Percentiles rank a stretch among this genome's conserved stretches.
phyloP scores from a whole-genome alignment of 2,329 filamentous ascomycete genomes.

The Trichoderma atroviride region DNA sequence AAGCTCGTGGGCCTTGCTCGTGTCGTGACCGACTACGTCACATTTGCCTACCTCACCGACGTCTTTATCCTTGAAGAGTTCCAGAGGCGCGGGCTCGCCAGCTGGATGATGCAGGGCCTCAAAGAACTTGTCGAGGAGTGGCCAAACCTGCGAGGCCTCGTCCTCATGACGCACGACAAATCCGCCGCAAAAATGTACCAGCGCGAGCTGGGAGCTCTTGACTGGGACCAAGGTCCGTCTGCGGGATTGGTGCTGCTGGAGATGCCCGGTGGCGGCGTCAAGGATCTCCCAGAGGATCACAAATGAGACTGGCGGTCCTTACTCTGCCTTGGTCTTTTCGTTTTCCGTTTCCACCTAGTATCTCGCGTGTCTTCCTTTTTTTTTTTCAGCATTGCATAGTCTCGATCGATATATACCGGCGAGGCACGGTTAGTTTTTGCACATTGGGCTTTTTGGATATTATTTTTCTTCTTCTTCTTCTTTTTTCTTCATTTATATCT shows the following conservation, averaged over 20 bases:
- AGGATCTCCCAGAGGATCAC: slow-evolving; percentile 40
- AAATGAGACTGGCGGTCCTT: slow-evolving; percentile 15
- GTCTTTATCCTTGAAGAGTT: slow-evolving; percentile 65
- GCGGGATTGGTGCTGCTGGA: slow-evolving; percentile 47
- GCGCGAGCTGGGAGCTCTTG: slow-evolving; percentile 49
- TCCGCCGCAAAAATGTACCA: slow-evolving; percentile 50
- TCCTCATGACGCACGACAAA: slow-evolving; percentile 55
- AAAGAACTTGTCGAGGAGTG: slow-evolving; percentile 59
- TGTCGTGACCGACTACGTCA: slow-evolving; percentile 69
- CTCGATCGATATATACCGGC: slow-evolving; percentile 13
- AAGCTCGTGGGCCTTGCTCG: slow-evolving; percentile 50
- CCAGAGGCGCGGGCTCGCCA: slow-evolving; percentile 64
- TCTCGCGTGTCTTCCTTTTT: slow-evolving; percentile 8
- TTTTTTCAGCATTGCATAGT: slow-evolving; percentile 26
- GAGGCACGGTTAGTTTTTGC: slow-evolving; percentile 24
- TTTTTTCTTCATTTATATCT: not conserved
- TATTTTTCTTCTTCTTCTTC: slow-evolving; percentile 10
- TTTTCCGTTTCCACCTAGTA: not conserved
- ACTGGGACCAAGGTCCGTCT: slow-evolving; percentile 48
- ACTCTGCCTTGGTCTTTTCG: not conserved
- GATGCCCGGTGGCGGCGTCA: slow-evolving; percentile 44
- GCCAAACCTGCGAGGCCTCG: slow-evolving; percentile 60
- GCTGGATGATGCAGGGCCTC: slow-evolving; percentile 65
- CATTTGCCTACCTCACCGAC: slow-evolving; percentile 69
- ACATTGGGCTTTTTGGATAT: slow-evolving; percentile 18